Conservation (phyloP, 1,139 yeast species). For the Tardiomyces blankii region DNA sequence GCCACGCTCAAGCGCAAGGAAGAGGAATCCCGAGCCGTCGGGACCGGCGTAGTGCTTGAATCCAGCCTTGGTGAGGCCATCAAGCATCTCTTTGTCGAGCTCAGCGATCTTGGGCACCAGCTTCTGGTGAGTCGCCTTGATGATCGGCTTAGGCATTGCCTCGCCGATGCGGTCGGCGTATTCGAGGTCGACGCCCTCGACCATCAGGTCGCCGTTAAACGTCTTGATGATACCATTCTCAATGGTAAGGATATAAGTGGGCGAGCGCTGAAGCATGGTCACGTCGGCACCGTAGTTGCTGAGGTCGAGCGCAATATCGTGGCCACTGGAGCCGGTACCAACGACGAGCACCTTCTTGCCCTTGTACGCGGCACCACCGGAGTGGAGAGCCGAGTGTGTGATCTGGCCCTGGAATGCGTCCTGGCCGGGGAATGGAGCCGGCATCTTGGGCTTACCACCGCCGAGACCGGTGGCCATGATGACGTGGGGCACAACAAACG, state of each 20-base stretch:
- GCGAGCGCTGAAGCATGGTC: conserved; percentile 34
- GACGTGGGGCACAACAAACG: conserved; percentile 25
- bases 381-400: conserved; percentile 32
- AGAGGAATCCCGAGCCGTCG: conserved; percentile 34
- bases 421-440: conserved; percentile 27
- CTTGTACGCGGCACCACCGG: conserved; percentile 29
- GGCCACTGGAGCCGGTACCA: conserved; percentile 36
- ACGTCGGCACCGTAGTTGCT: conserved; percentile 33
- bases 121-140: conserved; percentile 21
- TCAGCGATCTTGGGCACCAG: neutral
- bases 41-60: conserved; percentile 33
- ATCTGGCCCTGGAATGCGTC: conserved; percentile 30
- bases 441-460: conserved; percentile 32
- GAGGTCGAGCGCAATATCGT: conserved; percentile 36
- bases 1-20: conserved; percentile 32
- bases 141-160: conserved; percentile 26
- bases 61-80: conserved; percentile 26
- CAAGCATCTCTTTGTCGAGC: conserved; percentile 24
- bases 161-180: conserved; percentile 29
- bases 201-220: conserved; percentile 24
- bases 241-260: conserved; percentile 33
- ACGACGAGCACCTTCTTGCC: conserved; percentile 34
- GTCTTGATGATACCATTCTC: conserved; percentile 21
- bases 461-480: conserved; percentile 33
- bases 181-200: conserved; percentile 23